A percentile compares a stretch with the other conserved stretches of the same genome.
phyloP scores from a whole-genome alignment of 805 yeast species.

The Lipomyces japonicus region DNA sequence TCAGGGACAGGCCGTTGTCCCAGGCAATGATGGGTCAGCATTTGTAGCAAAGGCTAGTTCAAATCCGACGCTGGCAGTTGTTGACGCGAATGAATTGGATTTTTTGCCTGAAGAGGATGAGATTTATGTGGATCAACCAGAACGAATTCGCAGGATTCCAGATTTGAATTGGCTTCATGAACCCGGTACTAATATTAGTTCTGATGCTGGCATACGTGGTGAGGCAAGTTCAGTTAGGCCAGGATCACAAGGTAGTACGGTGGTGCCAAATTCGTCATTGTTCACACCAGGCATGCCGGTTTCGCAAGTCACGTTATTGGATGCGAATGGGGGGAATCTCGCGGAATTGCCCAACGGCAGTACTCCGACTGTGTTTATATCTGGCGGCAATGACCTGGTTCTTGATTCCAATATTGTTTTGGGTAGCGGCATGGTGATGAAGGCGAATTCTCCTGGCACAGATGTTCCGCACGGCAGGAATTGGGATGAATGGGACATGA shows the following conservation, averaged over 20 bases:
- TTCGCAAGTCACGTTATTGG: too few species aligned
- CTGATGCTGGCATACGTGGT: too few species aligned
- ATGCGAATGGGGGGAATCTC: too few species aligned
- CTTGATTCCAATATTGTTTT: constrained; percentile 3
- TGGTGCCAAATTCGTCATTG: too few species aligned
- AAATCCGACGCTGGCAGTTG: constrained; percentile 2
- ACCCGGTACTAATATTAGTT: too few species aligned
- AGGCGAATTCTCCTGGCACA: constrained; percentile 15
- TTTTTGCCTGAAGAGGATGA: constrained; percentile 27
- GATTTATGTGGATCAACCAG: constrained; percentile 23
- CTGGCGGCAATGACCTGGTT: too few species aligned
- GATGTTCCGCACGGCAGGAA: constrained; percentile 16
- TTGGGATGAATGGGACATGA: constrained; percentile 26
- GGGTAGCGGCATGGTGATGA: constrained; percentile 13
- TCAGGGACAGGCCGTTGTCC: neutral
- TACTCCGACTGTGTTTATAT: too few species aligned
- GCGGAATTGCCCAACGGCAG: too few species aligned
- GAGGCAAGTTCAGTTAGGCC: too few species aligned
- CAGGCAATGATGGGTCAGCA: neutral
- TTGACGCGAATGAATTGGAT: constrained; percentile 1
- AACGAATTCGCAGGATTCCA: constrained; percentile 16
- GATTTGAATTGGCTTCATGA: constrained; percentile 19
- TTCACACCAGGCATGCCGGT: too few species aligned
- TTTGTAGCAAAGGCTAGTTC: too few species aligned
- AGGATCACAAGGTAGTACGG: too few species aligned